These are phyloP conservation scores for Emericellopsis cladophorae DNA, from an alignment of 2,329 filamentous ascomycete species.

Conservation along the genomic window DNA sequence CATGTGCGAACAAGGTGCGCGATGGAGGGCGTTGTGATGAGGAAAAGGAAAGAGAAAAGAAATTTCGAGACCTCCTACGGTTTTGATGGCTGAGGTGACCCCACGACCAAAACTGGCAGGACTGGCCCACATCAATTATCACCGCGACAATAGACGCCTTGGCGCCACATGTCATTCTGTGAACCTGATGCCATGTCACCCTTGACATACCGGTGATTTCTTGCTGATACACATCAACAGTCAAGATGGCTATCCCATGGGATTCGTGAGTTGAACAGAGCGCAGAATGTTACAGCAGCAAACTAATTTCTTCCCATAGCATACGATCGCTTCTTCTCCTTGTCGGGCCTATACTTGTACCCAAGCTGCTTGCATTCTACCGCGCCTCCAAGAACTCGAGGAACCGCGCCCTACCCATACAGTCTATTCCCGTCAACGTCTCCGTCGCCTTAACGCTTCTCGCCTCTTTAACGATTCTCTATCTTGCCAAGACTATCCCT, in stretches of 20 bases:
- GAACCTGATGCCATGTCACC: neutral
- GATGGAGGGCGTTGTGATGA: neutral
- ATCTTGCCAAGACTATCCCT: constrained; percentile 51
- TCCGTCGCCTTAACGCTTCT: constrained; percentile 49
- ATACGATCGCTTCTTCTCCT: constrained; percentile 44
- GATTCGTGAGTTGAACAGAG: constrained; percentile 6
- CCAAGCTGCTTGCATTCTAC: constrained; percentile 53
- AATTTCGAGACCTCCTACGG: neutral
- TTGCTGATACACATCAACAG: neutral
- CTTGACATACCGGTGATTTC: neutral
- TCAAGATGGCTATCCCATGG: constrained; percentile 3
- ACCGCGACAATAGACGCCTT: neutral
- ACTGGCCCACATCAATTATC: too few species aligned
- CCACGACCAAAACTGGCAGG: too few species aligned
- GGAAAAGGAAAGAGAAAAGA: neutral
- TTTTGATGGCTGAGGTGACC: too few species aligned
- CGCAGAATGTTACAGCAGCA: neutral
- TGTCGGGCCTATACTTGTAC: constrained; percentile 61
- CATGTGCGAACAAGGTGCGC: too few species aligned
- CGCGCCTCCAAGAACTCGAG: constrained; percentile 34
- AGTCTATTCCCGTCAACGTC: constrained; percentile 39
- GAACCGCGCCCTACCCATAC: constrained; percentile 32
- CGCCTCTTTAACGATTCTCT: constrained; percentile 27
- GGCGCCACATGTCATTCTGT: neutral
- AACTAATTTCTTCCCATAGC: constrained; percentile 15